These are phyloP conservation scores for Yamadazyma triangularis DNA, from an alignment of 1,139 yeast genomes.

Conservation along the genomic window DNA sequence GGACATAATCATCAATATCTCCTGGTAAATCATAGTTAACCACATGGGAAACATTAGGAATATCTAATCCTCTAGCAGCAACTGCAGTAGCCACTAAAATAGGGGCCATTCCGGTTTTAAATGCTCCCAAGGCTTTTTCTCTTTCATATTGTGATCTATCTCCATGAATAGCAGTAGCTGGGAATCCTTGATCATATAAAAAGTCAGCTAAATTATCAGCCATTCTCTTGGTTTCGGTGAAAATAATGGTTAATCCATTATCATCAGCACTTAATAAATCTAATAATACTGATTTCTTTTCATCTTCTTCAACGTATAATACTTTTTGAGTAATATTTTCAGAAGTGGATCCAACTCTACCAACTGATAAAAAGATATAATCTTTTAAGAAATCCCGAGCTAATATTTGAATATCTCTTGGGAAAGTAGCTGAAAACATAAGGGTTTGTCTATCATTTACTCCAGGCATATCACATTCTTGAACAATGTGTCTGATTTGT, in stretches of 20 bases:
- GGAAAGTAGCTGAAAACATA: conserved; percentile 99
- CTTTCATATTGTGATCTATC: conserved; percentile 98
- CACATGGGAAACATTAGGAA: conserved; percentile 97
- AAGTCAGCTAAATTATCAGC: conserved; percentile 94
- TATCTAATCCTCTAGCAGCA: conserved; percentile 99
- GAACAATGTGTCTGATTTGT: conserved; percentile 96
- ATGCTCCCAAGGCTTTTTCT: conserved; percentile 90
- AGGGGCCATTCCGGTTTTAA: conserved; percentile 84
- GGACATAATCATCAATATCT: conserved; percentile 97
- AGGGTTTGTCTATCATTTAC: conserved; percentile 90
- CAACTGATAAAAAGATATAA: conserved; percentile 93
- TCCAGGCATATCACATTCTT: conserved; percentile 95
- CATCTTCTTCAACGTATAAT: conserved; percentile 90
- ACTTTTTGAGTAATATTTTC: conserved; percentile 96
- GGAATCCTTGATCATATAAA: conserved; percentile 83
- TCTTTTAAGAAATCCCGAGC: conserved; percentile 97
- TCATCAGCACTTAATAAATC: conserved; percentile 79
- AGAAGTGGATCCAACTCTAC: conserved; percentile 97
- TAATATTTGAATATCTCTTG: conserved; percentile 92
- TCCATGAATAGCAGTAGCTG: conserved; percentile 98
- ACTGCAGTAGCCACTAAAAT: conserved; percentile 97
- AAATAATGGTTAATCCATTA: conserved; percentile 85
- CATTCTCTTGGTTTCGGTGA: conserved; percentile 98
- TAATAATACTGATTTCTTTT: conserved; percentile 86
- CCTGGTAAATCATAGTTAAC: conserved; percentile 95